These are phyloP conservation scores for Candida piceae DNA, from an alignment of 805 yeast species.

Conservation along the genomic window DNA sequence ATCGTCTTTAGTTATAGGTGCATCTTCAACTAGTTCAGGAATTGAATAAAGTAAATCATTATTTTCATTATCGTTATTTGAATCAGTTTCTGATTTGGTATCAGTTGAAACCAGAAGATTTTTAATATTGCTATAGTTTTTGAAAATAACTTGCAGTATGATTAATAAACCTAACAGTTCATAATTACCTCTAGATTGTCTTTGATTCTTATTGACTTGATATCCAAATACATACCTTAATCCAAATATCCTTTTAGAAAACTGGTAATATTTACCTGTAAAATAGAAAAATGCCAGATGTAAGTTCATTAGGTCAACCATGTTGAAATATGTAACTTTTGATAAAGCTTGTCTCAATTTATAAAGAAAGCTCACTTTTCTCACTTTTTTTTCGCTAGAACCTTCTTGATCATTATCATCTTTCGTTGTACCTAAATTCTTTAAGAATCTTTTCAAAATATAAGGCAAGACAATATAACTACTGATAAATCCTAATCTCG, in stretches of 20 bases:
- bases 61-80: conserved; percentile 1
- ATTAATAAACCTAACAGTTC: conserved; percentile 67
- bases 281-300: conserved; percentile 83
- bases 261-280: conserved; percentile 72
- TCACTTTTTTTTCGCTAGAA: background rate
- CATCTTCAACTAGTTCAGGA: conserved; percentile 10
- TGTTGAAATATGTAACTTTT: conserved; percentile 36
- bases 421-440: conserved; percentile 10
- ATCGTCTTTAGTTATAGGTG: conserved; percentile 12
- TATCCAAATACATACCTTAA: conserved; percentile 75
- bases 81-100: conserved; percentile 1
- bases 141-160: conserved; percentile 46
- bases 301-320: conserved; percentile 54
- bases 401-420: conserved; percentile 13
- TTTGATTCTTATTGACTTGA: conserved; percentile 38
- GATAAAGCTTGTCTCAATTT: conserved; percentile 13
- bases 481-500: conserved; percentile 54
- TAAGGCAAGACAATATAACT: conserved; percentile 64
- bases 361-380: background rate
- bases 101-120: conserved; percentile 7
- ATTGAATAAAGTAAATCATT: conserved; percentile 15
- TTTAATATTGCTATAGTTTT: conserved; percentile 32
- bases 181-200: conserved; percentile 53
- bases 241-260: conserved; percentile 74
- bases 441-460: conserved; percentile 29